phyloP scores from a whole-genome alignment of 768 basidiomycete genomes.

The Podaxis sp. region DNA sequence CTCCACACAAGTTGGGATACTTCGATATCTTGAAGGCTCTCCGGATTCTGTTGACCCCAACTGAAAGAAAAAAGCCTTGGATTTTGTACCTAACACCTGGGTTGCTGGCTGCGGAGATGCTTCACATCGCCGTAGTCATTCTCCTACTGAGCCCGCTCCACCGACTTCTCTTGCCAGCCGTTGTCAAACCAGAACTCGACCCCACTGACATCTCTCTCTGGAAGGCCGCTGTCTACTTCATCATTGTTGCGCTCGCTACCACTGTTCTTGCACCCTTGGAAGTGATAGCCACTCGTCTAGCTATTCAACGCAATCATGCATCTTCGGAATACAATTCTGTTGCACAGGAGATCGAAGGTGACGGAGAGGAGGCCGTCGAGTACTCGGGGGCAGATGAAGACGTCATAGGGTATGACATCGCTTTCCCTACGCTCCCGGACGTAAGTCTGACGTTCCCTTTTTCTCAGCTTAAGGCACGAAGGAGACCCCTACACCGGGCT shows the following conservation, averaged over 20 bases:
- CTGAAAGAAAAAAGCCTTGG: constrained; percentile 79
- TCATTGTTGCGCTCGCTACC: constrained; percentile 55
- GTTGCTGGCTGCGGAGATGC: constrained; percentile 57
- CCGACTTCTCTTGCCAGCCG: constrained; percentile 42
- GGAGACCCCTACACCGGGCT: constrained; percentile 78
- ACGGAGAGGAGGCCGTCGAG: constrained; percentile 56
- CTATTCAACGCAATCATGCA: constrained; percentile 83
- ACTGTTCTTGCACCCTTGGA: constrained; percentile 70
- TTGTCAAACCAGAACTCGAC: constrained; percentile 29
- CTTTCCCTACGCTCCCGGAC: background rate
- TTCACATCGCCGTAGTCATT: constrained; percentile 45
- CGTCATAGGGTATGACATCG: constrained; percentile 68
- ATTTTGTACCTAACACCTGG: constrained; percentile 78
- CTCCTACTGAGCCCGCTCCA: constrained; percentile 46
- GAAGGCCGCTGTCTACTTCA: constrained; percentile 54
- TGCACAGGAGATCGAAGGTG: constrained; percentile 68
- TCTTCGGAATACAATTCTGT: constrained; percentile 74
- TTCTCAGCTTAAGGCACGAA: constrained; percentile 63
- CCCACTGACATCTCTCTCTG: constrained; percentile 44
- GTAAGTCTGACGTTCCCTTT: constrained; percentile 10
- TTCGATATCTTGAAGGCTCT: constrained; percentile 56
- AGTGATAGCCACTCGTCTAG: constrained; percentile 74
- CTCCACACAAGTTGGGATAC: constrained; percentile 73
- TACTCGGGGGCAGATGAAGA: constrained; percentile 75
- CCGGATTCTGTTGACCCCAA: constrained; percentile 74